Evolutionary conservation across 495 filamentous ascomycete species (phyloP), one percentile per base, ranked within the genome.

Genomic region (Podospora tetraspora): DNA sequence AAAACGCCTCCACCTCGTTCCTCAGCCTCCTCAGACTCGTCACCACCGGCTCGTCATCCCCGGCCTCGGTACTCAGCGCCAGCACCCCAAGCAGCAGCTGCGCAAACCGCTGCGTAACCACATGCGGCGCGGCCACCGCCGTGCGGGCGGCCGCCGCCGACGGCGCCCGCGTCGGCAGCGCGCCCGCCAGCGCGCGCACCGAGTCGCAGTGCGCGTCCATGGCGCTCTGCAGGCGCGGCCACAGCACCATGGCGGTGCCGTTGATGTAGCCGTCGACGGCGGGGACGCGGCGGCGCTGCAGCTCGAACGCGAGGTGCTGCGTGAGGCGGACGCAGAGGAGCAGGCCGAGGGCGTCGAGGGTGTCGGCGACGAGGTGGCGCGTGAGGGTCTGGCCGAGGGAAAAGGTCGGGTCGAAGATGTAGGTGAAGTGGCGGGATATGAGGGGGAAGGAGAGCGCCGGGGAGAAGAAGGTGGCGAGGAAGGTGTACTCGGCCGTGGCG

Each of bases 161-260:
- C 3, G 80, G 75, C 0, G 78, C 77, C 57, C 77, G 77, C 16
- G 78, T 74, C 3, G 81, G 80, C 19, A 83, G 86, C 76, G 66
- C 83, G 77, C 62, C 84, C 71, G 64, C 88, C 76, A 76, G 85
- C 76, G 73, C 86, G 57, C 88, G 89, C 23, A 98, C 83, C 12
- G 91, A 94, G 57, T 97, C 92, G 79, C 89, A 90, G 75, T 98
- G 95, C n/a, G 87, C 83, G 72, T 96, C 92, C 89, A 98, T 96
- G 73, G 95, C 87, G 24, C 90, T 85, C 79, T 98, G 96, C 75
- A 99, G 92, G 30, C 93, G 89, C 5, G 95, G 95, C 95, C 95
- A 99, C 6, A 99, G 87, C 9, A 92, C 87, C 94, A 99, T 98
- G 71, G 90, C 90, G 24, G 92, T 95, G 21, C 89, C 93, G 77